These are phyloP conservation scores for Starmera stellimalicola DNA, from an alignment of 1,139 yeast species.

Conservation along the genomic window DNA sequence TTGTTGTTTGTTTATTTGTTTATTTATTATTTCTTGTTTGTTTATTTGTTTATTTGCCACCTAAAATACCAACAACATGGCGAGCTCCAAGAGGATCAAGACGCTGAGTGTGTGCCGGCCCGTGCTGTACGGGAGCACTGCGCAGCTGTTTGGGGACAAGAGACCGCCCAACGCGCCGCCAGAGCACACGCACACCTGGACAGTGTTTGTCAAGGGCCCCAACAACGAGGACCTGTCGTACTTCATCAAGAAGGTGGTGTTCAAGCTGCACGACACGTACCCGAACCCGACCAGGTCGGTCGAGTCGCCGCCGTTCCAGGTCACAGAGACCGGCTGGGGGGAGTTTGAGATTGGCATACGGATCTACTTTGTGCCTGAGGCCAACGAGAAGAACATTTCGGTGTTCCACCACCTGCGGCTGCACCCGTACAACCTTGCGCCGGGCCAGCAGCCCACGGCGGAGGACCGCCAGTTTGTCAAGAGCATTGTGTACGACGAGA, in stretches of 20 bases:
- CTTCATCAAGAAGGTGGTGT: conserved; percentile 81
- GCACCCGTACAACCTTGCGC: conserved; percentile 66
- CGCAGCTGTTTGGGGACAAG: conserved; percentile 47
- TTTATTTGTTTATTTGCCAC: too few species aligned
- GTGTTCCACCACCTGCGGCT: conserved; percentile 83
- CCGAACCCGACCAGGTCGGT: conserved; percentile 75
- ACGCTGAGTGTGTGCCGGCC: conserved; percentile 81
- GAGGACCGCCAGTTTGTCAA: conserved; percentile 40
- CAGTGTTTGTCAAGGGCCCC: conserved; percentile 83
- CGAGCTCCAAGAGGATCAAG: conserved; percentile 19
- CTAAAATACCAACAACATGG: too few species aligned
- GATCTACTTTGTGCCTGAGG: conserved; percentile 75
- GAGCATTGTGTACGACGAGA: conserved; percentile 76
- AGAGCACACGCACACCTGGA: conserved; percentile 96
- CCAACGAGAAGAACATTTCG: conserved; percentile 80
- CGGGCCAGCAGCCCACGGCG: conserved; percentile 19
- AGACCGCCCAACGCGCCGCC: conserved; percentile 66
- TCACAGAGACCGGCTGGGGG: conserved; percentile 99
- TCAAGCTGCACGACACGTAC: conserved; percentile 91
- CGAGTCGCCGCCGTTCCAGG: conserved; percentile 88
- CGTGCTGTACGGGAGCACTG: conserved; percentile 78
- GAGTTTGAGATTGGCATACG: conserved; percentile 90
- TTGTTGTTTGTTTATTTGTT: too few species aligned
- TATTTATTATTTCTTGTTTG: too few species aligned
- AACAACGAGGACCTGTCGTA: conserved; percentile 75